A percentile compares a stretch with the other conserved stretches of the same genome.
Conservation (phyloP, 2,329 filamentous ascomycete species). For the Diaporthe velutina region DNA sequence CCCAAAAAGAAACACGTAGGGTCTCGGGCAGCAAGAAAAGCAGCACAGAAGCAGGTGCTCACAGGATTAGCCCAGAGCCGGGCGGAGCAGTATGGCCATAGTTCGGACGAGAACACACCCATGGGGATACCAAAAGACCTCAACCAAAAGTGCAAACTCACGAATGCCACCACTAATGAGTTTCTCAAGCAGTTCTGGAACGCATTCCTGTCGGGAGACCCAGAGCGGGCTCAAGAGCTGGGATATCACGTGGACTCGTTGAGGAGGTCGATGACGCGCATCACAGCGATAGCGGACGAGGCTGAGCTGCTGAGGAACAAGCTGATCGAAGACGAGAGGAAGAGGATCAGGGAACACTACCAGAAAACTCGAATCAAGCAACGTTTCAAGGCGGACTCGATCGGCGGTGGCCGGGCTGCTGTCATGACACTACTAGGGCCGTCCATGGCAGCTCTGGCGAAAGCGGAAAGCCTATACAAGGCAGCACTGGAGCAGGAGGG, state of each 20-base stretch:
- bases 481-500: constrained; percentile 77
- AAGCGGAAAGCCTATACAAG: constrained; percentile 79
- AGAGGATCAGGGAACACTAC: constrained; percentile 78
- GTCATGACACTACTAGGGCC: constrained; percentile 84
- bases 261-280: constrained; percentile 80
- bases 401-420: constrained; percentile 81
- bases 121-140: constrained; percentile 71
- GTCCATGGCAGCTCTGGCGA: constrained; percentile 77
- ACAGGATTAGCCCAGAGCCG: constrained; percentile 73
- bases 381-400: constrained; percentile 74
- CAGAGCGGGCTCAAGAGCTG: constrained; percentile 83
- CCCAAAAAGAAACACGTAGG: constrained; percentile 68
- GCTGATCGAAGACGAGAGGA: constrained; percentile 75
- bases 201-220: constrained; percentile 89
- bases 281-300: constrained; percentile 82
- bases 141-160: constrained; percentile 71
- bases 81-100: constrained; percentile 67
- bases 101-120: constrained; percentile 60
- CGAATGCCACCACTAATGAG: constrained; percentile 93
- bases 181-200: constrained; percentile 99
- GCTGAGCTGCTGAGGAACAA: constrained; percentile 81
- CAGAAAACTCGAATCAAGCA: constrained; percentile 81
- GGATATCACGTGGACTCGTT: constrained; percentile 87
- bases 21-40: constrained; percentile 74
- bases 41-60: constrained; percentile 76